Percentiles rank a stretch among this genome's conserved stretches.
Evolutionary conservation across 2,329 filamentous ascomycete genomes (phyloP).

Genomic region (Monilinia aucupariae): DNA sequence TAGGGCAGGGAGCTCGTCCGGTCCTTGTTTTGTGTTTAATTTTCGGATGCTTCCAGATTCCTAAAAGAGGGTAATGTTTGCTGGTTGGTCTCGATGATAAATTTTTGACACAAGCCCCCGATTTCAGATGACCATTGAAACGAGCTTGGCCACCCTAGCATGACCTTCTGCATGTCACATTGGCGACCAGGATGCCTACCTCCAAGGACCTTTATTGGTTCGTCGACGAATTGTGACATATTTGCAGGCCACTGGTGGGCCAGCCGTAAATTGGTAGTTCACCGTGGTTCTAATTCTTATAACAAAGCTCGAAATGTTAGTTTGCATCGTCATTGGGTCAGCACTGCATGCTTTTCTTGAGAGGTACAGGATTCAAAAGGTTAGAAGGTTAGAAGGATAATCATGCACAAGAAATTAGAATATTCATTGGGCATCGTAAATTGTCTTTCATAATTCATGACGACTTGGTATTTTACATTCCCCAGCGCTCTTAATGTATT

Average conservation of each 20-base stretch:
- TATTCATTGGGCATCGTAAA: slow-evolving; percentile 8
- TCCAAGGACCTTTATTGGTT: neutral
- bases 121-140: slow-evolving; percentile 14
- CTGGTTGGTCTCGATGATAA: neutral
- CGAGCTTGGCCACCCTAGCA: slow-evolving; percentile 4
- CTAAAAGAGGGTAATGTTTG: neutral
- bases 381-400: neutral
- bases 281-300: neutral
- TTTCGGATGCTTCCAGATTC: neutral
- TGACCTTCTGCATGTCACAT: slow-evolving; percentile 9
- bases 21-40: slow-evolving; percentile 10
- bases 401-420: neutral
- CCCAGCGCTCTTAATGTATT: slow-evolving; percentile 26
- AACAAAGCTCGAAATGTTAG: neutral
- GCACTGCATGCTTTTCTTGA: neutral
- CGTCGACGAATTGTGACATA: neutral
- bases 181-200: neutral
- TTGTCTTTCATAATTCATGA: slow-evolving; percentile 18
- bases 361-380: neutral
- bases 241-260: neutral
- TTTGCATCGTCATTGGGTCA: neutral
- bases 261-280: neutral
- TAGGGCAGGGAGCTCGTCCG: neutral
- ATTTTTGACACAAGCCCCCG: slow-evolving; percentile 4
- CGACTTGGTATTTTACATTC: slow-evolving; percentile 32